Evolutionary conservation across 1,284 basidiomycete species (phyloP).

Genomic region (Trametes polyzona): DNA sequence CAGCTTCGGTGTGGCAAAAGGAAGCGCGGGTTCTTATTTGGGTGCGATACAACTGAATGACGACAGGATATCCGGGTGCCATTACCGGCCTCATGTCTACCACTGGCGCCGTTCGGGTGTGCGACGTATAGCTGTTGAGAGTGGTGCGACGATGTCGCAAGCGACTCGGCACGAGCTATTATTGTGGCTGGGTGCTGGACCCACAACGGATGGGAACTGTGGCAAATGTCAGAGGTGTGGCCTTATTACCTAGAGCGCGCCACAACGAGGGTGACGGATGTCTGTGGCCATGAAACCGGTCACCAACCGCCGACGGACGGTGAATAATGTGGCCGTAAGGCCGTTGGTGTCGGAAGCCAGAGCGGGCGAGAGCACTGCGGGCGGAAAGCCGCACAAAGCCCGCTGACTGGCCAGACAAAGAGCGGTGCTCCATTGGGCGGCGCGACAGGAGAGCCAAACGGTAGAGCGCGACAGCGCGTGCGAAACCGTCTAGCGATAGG

Average conservation of each 20-base stretch:
- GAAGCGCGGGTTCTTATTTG: not conserved
- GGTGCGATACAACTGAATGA: not conserved
- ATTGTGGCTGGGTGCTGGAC: not conserved
- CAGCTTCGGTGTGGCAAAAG: not conserved
- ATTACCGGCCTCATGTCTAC: not conserved
- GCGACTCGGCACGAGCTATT: not conserved
- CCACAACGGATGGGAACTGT: not conserved
- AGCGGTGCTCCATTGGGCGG: not conserved
- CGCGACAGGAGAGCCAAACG: not conserved
- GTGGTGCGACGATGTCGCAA: not conserved
- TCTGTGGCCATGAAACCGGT: not conserved
- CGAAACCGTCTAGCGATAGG: not conserved
- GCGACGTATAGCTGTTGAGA: too few relatives aligned
- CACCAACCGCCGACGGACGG: not conserved
- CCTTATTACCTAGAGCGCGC: not conserved
- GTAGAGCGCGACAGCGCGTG: conserved; percentile 1
- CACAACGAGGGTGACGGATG: not conserved
- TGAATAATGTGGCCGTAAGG: not conserved
- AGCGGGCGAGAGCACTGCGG: not conserved
- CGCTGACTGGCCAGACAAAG: not conserved
- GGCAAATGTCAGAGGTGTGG: not conserved
- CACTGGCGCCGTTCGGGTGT: too few relatives aligned
- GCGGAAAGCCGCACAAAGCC: conserved; percentile 4
- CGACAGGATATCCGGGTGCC: not conserved
- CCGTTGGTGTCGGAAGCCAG: not conserved